Evolutionary conservation across 495 filamentous ascomycete species (phyloP), one percentile per base, ranked within the genome.

Genomic region (Podospora pseudopauciseta): DNA sequence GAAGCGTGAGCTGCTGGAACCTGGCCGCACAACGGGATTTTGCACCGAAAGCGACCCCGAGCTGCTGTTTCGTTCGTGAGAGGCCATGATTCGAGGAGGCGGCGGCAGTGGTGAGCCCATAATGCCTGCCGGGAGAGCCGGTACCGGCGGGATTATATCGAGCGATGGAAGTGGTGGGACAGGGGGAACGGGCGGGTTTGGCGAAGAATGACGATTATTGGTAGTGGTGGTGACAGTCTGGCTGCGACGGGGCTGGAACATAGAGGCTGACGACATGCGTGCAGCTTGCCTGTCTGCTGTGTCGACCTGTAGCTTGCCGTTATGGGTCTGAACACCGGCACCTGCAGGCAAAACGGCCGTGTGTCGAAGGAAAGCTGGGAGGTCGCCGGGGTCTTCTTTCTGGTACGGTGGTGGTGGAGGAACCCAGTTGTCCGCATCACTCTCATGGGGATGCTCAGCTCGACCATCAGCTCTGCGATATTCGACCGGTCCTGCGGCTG

Each of bases 341-440:
- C 71, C 69, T 65, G 75, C 71, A 60, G 79, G 74, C 30, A 79
- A 69, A 59, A 81, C 71, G 63, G 72, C 68, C 68, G 70, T 63
- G 44, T 80, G 75, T 20, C 82, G 80, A n/a, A 85, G 67, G 64
- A 83, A 85, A 11, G 75, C 77, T 13, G 85, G 85, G 26, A 81
- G 63, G 61, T 84, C 83, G 19, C 78, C 82, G 5, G 91, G 89
- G 34, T 90, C 82, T 16, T 92, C 87, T 16, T 86, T 87, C 20
- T 87, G 86, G 72, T 97, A 97, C 7, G 92, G 91, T 15, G 93
- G 93, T n/a, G 93, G 93, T 0, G 93, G 93, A 26, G 93, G 91
- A 6, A 94, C 91, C 93, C 93, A 97, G 68, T 94, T 92, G 70
- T 97, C 93, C 4, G 92, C 92, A 74, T 96, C 91, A 68, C 90